Conservation (phyloP, 1,284 basidiomycete genomes). For the Austroboletus novae-zelandiae region DNA sequence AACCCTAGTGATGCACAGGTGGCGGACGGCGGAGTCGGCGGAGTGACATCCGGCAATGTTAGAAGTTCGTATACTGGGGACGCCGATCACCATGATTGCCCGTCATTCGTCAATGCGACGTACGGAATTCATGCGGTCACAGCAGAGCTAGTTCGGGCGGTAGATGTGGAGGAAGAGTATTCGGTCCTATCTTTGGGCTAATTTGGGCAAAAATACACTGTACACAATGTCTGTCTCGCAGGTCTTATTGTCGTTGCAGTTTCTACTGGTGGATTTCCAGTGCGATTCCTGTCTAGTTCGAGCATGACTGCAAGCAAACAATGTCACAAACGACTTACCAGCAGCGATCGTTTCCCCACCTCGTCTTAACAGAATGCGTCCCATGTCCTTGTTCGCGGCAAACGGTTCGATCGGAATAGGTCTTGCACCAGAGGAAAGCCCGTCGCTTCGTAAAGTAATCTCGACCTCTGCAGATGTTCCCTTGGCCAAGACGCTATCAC, state of each 20-base stretch:
- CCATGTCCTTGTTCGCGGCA: conserved; percentile 94
- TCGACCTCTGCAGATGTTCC: conserved; percentile 83
- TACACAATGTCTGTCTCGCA: conserved; percentile 4
- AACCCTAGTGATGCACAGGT: no score
- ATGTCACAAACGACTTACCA: conserved; percentile 46
- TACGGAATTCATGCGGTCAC: no score
- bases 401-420: conserved; percentile 88
- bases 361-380: conserved; percentile 82
- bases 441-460: conserved; percentile 66
- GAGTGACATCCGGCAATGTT: no score
- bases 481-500: conserved; percentile 76
- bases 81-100: no score
- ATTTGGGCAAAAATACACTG: conserved; percentile 5
- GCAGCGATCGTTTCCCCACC: conserved; percentile 95
- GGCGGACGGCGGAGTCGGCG: no score
- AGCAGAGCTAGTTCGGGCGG: no score
- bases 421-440: conserved; percentile 47
- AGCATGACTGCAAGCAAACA: neutral
- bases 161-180: no score
- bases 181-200: no score
- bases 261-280: conserved; percentile 39
- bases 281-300: conserved; percentile 37
- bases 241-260: neutral
- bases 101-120: no score
- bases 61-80: no score